Conservation (phyloP, 176 grass and related monocot species). For the Olyra latifolia region DNA sequence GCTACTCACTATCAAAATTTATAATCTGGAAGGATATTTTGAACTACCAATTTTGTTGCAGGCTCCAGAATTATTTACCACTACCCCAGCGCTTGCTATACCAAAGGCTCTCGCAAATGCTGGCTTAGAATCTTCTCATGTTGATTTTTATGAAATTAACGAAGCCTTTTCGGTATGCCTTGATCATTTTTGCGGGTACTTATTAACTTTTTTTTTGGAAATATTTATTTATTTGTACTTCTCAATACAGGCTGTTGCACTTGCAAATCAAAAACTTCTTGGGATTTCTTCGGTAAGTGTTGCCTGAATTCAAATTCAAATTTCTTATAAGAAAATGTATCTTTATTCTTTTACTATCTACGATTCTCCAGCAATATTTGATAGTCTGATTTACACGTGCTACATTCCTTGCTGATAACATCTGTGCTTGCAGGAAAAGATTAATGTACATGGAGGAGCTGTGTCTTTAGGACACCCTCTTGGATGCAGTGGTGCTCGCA, state of each 20-base stretch:
- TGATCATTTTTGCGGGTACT: background rate
- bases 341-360: background rate
- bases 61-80: slow-evolving; percentile 94
- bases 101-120: slow-evolving; percentile 81
- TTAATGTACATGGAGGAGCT: slow-evolving; percentile 93
- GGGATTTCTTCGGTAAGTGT: slow-evolving; percentile 76
- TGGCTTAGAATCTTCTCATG: slow-evolving; percentile 66
- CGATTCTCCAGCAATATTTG: background rate
- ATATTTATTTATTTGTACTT: slow-evolving; percentile 30
- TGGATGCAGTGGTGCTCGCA: slow-evolving; percentile 88
- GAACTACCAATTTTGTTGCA: slow-evolving; percentile 21
- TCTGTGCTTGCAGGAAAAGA: slow-evolving; percentile 52
- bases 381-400: background rate
- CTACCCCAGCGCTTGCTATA: slow-evolving; percentile 82
- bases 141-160: slow-evolving; percentile 99
- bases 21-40: background rate
- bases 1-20: background rate
- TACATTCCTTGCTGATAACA: background rate
- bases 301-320: background rate
- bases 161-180: slow-evolving; percentile 85
- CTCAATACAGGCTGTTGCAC: slow-evolving; percentile 73
- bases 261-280: slow-evolving; percentile 98
- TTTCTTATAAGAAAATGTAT: background rate
- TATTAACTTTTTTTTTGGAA: background rate
- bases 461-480: slow-evolving; percentile 91